Conservation (phyloP, 2,329 filamentous ascomycete species). For the Cladorrhinum sp. region DNA sequence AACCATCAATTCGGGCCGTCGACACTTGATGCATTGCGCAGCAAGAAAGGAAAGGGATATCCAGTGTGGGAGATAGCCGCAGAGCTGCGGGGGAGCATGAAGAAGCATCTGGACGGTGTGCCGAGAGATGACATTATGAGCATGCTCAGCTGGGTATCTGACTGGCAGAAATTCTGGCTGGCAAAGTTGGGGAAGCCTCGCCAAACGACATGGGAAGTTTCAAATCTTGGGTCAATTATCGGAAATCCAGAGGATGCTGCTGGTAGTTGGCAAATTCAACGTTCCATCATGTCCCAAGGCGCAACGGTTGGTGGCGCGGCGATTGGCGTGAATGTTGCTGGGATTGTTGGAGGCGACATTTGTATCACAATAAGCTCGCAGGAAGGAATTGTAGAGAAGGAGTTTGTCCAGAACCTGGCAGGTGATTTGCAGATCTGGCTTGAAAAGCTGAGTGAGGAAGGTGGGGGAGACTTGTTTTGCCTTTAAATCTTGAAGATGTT, state of each 20-base stretch:
- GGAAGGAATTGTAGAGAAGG: slow-evolving; percentile 40
- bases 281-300: slow-evolving; percentile 51
- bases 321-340: slow-evolving; percentile 46
- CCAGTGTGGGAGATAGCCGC: slow-evolving; percentile 44
- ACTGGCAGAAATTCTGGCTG: slow-evolving; percentile 43
- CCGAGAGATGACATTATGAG: slow-evolving; percentile 43
- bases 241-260: slow-evolving; percentile 5
- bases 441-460: slow-evolving; percentile 5
- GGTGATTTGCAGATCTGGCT: slow-evolving; percentile 37
- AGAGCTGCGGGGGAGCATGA: slow-evolving; percentile 36
- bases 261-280: slow-evolving; percentile 37
- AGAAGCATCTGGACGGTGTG: slow-evolving; percentile 33
- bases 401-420: slow-evolving; percentile 37
- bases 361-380: slow-evolving; percentile 48
- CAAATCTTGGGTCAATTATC: slow-evolving; percentile 48
- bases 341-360: slow-evolving; percentile 41
- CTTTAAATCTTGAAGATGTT: not conserved
- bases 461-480: not conserved
- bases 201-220: slow-evolving; percentile 48
- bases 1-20: slow-evolving; percentile 31
- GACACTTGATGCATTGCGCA: slow-evolving; percentile 29
- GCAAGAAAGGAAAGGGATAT: slow-evolving; percentile 7
- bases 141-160: slow-evolving; percentile 41
- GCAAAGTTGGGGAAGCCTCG: slow-evolving; percentile 43
- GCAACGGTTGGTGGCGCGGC: slow-evolving; percentile 43